phyloP scores from a whole-genome alignment of 306 rosid species.

The Sophora flavescens region DNA sequence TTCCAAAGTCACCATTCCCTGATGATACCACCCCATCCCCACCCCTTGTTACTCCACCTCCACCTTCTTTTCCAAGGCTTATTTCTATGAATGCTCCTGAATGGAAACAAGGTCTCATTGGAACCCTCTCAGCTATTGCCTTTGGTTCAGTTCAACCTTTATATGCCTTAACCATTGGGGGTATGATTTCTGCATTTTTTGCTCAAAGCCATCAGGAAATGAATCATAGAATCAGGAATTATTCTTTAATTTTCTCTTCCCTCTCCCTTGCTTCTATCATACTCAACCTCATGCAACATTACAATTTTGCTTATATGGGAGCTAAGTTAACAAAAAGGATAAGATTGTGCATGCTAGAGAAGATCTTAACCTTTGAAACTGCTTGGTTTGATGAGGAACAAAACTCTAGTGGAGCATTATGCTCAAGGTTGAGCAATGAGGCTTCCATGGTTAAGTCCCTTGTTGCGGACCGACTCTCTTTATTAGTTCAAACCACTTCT shows the following conservation, averaged over 20 bases:
- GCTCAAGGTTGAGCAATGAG: conserved; percentile 88
- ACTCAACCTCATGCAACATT: conserved; percentile 86
- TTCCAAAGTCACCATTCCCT: conserved; percentile 67
- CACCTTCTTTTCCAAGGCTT: conserved; percentile 80
- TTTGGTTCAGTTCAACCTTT: conserved; percentile 90
- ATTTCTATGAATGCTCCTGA: conserved; percentile 77
- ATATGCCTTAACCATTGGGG: conserved; percentile 88
- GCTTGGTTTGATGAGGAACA: conserved; percentile 95
- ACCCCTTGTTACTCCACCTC: conserved; percentile 47
- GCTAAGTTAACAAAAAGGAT: conserved; percentile 78
- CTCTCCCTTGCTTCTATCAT: conserved; percentile 74
- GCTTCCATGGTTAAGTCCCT: conserved; percentile 94
- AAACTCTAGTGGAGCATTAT: conserved; percentile 86
- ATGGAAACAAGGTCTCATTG: conserved; percentile 88
- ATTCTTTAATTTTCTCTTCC: conserved; percentile 71
- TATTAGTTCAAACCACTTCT: conserved; percentile 85
- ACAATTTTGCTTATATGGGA: conserved; percentile 89
- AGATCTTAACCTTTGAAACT: conserved; percentile 84
- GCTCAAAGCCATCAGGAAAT: conserved; percentile 78
- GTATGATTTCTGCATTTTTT: conserved; percentile 92
- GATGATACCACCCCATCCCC: conserved; percentile 19
- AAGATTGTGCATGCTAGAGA: conserved; percentile 74
- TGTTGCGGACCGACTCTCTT: conserved; percentile 82
- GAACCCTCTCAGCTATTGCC: conserved; percentile 77
- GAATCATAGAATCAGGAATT: conserved; percentile 69